Evolutionary conservation across 2,329 filamentous ascomycete genomes (phyloP), one percentile per base, ranked within the genome.

Genomic region (Furcasterigmium sp.): DNA sequence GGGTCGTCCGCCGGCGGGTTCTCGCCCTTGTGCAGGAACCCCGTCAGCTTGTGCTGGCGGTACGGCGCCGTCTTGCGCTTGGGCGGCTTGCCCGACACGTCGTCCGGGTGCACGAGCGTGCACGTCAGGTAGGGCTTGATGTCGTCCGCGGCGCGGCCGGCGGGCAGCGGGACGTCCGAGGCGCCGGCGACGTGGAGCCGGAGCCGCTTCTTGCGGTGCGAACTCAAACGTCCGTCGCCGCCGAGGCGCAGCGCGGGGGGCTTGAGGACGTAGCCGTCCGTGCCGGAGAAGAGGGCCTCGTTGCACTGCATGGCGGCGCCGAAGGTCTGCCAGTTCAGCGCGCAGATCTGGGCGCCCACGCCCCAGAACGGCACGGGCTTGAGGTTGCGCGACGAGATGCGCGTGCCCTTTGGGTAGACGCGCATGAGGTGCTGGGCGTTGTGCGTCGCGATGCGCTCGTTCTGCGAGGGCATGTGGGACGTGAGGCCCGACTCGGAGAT

Each of bases 291-390:
- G 1, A 86, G 65, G 0, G 82, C 82, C 53, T 84, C 80, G 55
- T 85, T 85, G 50, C 85, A 67, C 58, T 85, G 82, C 65, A 82
- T 81, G 53, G 73, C 73, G 7, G 75, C 73, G 26, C 79, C 80
- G 50, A 84, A 86, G 0, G 74, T 82, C 54, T 86, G 82, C 77
- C 81, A 82, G 61, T 86, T 86, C 41, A 86, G 68, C 3, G 82
- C 82, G 55, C 80, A 84, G 37, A 86, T 80, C 53, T 86, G 82
- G 3, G 82, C 81, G 2, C 82, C 82, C 4, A 84, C 57, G 7
- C 71, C 79, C 82, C 82, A 86, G 56, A 82, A 85, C 0, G 73
- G 70, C 0, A 81, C 71, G 0, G 80, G 81, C 42, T 72, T 70
- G 3, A 86, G 70, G 54, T 86, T 86, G 28, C 69, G 72, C 3